A percentile compares a stretch with the other conserved stretches of the same genome.
phyloP scores from a whole-genome alignment of 75 land plant species.

The Sequoiadendron giganteum region DNA sequence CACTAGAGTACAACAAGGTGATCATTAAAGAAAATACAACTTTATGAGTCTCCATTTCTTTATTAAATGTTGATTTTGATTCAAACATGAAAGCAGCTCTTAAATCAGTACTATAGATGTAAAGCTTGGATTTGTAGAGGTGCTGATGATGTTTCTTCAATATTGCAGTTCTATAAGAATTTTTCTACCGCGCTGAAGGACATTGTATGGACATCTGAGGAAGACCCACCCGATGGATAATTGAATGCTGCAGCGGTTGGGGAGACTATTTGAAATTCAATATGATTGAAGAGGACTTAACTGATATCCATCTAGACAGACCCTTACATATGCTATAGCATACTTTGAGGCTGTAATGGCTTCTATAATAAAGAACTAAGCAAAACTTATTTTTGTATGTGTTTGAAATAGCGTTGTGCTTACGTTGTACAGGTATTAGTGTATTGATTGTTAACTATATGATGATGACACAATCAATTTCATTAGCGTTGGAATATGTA shows the following conservation, averaged over 20 bases:
- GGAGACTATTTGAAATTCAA: background rate
- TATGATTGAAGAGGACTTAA: background rate
- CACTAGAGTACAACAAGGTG: conserved; percentile 36
- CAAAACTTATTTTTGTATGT: background rate
- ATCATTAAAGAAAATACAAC: background rate
- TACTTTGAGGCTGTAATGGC: background rate
- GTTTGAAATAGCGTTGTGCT: background rate
- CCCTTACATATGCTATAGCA: background rate
- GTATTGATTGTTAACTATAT: background rate
- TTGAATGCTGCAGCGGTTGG: background rate
- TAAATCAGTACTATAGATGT: background rate
- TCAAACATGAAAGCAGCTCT: background rate
- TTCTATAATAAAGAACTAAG: background rate
- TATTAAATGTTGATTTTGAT: background rate
- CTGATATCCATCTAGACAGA: background rate
- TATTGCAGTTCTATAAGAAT: conserved; percentile 38
- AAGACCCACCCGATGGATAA: background rate
- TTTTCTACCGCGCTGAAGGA: conserved; percentile 44
- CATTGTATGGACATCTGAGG: conserved; percentile 49
- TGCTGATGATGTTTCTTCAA: background rate
- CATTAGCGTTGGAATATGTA: background rate
- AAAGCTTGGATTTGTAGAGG: background rate
- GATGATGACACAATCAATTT: background rate
- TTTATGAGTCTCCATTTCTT: background rate
- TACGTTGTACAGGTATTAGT: background rate